Evolutionary conservation across 495 filamentous ascomycete species (phyloP).

Genomic region (Aspergillus avenaceus): DNA sequence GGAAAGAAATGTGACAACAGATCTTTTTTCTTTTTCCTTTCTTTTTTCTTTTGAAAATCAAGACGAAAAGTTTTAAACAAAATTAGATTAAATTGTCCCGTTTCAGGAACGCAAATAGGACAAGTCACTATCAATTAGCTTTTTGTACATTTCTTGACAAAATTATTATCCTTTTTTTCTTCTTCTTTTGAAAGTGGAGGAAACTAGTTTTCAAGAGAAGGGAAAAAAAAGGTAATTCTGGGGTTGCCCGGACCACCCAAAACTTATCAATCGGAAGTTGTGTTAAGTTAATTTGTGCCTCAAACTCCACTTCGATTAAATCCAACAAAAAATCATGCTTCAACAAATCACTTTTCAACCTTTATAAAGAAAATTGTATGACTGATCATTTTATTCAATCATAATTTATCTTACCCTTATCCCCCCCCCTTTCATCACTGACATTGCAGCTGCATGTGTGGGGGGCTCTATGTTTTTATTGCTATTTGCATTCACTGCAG

Average conservation of each 20-base stretch:
- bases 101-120: no score
- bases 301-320: slow-evolving; percentile 11
- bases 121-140: no score
- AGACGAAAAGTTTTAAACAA: no score
- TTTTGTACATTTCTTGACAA: no score
- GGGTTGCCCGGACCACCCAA: slow-evolving; percentile 22
- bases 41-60: background rate
- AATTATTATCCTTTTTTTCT: background rate
- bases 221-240: background rate
- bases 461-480: background rate
- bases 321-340: slow-evolving; percentile 8
- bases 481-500: slow-evolving; percentile 13
- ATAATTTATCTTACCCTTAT: background rate
- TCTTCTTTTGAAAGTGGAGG: background rate
- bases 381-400: background rate
- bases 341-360: background rate
- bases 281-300: slow-evolving; percentile 1
- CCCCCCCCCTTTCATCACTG: background rate
- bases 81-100: no score
- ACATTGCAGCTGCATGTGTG: slow-evolving; percentile 1
- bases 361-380: background rate
- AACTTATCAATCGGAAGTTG: slow-evolving; percentile 1
- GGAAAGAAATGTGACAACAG: background rate
- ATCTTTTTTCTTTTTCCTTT: background rate
- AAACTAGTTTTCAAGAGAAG: background rate